phyloP scores from a whole-genome alignment of 2,329 filamentous ascomycete species.

The Cryphonectria parasitica region DNA sequence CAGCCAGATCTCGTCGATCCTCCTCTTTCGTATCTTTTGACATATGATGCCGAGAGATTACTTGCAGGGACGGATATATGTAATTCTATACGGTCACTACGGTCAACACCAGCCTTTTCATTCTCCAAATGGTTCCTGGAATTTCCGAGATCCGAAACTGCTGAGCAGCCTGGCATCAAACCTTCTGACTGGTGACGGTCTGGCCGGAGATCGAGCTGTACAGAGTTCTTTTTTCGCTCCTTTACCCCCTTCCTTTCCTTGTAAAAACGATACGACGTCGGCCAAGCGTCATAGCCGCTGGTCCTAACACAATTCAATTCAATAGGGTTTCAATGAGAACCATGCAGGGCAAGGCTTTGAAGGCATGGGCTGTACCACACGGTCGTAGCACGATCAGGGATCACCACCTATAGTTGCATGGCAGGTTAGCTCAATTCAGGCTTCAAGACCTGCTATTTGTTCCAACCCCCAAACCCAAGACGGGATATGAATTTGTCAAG shows the following conservation, averaged over 20 bases:
- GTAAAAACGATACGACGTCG: background rate
- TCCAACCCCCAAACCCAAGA: background rate
- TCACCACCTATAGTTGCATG: background rate
- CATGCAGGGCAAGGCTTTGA: background rate
- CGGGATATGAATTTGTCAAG: slow-evolving; percentile 6
- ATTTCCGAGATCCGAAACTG: background rate
- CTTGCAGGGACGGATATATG: background rate
- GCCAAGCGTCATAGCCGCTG: background rate
- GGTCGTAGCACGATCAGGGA: background rate
- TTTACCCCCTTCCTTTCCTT: no score
- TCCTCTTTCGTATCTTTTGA: slow-evolving; percentile 15
- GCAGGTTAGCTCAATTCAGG: background rate
- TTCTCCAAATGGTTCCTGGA: background rate
- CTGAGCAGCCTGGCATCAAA: background rate
- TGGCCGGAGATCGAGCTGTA: background rate
- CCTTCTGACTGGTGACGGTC: background rate
- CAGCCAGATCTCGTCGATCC: slow-evolving; percentile 17
- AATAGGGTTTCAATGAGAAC: background rate
- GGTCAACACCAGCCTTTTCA: background rate
- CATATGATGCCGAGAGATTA: slow-evolving; percentile 12
- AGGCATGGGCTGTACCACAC: background rate
- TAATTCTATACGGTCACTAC: slow-evolving; percentile 10
- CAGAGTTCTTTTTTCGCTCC: no score
- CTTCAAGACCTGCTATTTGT: background rate
- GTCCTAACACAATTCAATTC: background rate